Conservation (phyloP, 2,329 filamentous ascomycete genomes). For the Diaporthe sp. region DNA sequence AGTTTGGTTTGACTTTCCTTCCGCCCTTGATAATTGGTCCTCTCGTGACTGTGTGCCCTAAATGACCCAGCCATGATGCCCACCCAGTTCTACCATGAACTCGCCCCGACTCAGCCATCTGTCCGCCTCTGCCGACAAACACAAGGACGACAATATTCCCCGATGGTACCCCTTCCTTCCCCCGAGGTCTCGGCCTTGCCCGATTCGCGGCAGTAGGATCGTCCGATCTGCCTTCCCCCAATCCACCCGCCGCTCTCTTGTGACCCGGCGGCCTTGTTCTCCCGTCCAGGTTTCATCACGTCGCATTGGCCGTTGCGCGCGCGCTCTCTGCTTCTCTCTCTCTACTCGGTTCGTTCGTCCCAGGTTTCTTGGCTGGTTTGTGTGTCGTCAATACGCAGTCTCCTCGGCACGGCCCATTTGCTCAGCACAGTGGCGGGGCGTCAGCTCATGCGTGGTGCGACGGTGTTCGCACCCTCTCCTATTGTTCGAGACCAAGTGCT, state of each 20-base stretch:
- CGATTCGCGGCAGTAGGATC: neutral
- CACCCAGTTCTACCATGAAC: neutral
- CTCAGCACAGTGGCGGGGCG: neutral
- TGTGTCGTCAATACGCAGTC: neutral
- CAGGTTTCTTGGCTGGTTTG: neutral
- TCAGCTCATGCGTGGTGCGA: neutral
- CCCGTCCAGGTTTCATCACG: conserved; percentile 1
- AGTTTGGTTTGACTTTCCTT: neutral
- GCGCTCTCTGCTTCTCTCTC: neutral
- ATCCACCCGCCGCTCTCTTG: neutral
- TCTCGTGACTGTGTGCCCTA: too few relatives aligned
- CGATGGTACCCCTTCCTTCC: too few relatives aligned
- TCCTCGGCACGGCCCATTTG: neutral
- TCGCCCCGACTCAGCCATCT: neutral
- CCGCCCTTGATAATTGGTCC: neutral
- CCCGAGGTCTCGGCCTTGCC: neutral
- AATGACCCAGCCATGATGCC: neutral
- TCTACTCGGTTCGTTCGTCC: neutral
- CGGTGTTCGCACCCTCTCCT: neutral
- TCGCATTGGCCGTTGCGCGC: neutral
- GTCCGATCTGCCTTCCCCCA: neutral
- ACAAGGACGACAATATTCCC: neutral
- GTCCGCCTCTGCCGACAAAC: neutral
- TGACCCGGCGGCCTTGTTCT: neutral
- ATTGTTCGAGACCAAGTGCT: neutral